Base-by-base conservation (phyloP, 1,284 basidiomycete species). In the Hemileia vastatrix region DNA sequence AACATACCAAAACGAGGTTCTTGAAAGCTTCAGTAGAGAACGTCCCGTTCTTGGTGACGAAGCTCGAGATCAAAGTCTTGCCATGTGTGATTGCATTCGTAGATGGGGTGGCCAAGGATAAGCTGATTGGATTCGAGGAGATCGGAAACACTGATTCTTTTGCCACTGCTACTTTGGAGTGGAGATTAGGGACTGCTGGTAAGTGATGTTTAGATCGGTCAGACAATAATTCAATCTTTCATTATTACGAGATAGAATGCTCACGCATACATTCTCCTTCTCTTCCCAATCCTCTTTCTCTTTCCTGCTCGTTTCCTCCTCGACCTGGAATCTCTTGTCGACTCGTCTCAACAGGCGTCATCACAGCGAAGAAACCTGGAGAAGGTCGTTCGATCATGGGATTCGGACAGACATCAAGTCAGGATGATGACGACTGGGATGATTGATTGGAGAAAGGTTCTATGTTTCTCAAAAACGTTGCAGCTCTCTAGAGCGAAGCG, bases 31-130 rank as follows among this genome's bases (percentile, higher is more conserved):
- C 90, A 64, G 95, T 96, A 0, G 88, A 92, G 71, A 91, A 89
- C 68, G 83, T 89, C 15, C 94, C 95, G 0, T 99, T 94, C 84
- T 81, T 99, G 9, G 91, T 97, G 1, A 84, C 87, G 70, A 89
- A 87, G 70, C 82, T 99, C 40, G 81, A 81, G 1, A 82, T 99
- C 73, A 86, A 93, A 71, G 87, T 97, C 8, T 80, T 99, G n/a
- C 94, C 95, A 1, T 96, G 92, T 68, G 86, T 99, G 1, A 82
- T 96, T 57, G 86, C 85, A 52, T 99, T 98, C 71, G 80, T 90
- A 8, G 82, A 90, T 66, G 93, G 94, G 5, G 80, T 86, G 4
- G 83, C 89, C 1, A 90, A 87, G 74, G 90, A 97, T n/a, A n/a
- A n/a, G n/a, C n/a, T n/a, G n/a, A n/a, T n/a, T n/a, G n/a, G n/a